Evolutionary conservation across 371 early-diverging fungal species (phyloP), one percentile per base, ranked within the genome.

Genomic region (Sporodiniella umbellata): DNA sequence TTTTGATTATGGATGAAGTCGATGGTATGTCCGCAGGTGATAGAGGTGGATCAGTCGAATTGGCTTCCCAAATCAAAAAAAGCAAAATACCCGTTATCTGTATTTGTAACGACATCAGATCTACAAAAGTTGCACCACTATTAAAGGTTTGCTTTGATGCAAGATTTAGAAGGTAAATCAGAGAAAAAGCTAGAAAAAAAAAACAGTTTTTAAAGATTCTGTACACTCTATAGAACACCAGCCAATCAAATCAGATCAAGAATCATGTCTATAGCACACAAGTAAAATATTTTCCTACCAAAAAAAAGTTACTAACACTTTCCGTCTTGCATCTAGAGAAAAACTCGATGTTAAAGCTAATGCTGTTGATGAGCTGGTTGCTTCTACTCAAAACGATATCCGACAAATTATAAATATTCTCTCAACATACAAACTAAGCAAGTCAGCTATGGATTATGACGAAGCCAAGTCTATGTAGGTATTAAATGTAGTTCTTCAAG

Each of bases 21-120:
- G 99, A 99, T 72, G 99, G 99, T 25, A 99, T 99, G 99, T 89
- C 96, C 4, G 89, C 86, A 31, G 98, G 98, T 37, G 99, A 99
- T 71, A 87, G 99, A 33, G 99, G 99, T 42, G 99, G 99, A 15
- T 74, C 84, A 7, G 84, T 86, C 0, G 98, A 99, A 71, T 77
- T 99, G 33, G 94, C 94, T 40, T 66, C 80, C 39, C 57, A 99
- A 25, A 93, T 99, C 59, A 94, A 94, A 70, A 90, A 88, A 38
- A 86, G 95, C 10, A 87, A 88, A 81, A 84, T 96, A 19, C 99
- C 99, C 11, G 93, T 99, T 23, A 96, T 99, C 53, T 99, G 99
- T 75, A 99, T 99, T 40, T 99, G 98, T 71, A 99, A 99, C 62
- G 99, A 99, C 73, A 78, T 93, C 22, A 78, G 83, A 54, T 89